Base-by-base conservation (phyloP, 345 rosid species). In the Pistacia integerrima region DNA sequence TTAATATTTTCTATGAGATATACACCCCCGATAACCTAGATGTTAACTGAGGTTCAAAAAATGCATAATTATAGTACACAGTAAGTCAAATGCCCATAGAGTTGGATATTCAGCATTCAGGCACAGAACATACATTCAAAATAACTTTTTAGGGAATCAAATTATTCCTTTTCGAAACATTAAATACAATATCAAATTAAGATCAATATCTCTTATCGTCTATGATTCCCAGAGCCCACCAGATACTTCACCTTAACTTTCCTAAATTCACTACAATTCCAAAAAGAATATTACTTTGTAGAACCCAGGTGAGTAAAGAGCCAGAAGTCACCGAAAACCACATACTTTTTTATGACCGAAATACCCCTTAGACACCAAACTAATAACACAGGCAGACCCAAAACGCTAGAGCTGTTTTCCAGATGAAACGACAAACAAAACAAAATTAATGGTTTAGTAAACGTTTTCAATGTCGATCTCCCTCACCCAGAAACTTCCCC, bases 321-420 rank as follows among this genome's bases (percentile, higher is more conserved):
- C 74, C 64, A 54, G 70, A 81, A 48, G 61, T 51, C 64, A 36
- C 51, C 64, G 20, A 20, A 63, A 20, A 12, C 20, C 51, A 25
- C 1, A 9, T 58, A 44, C 28, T 51, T 55, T 64, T 25, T 51
- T 41, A 46, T 60, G 82, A 74, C 82, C 72, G 59, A 79, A 81
- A 58, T 73, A 60, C 84, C 79, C 81, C 5, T 36, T 69, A 48
- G 20, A 22, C 61, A 36, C 38, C 77, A 64, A 56, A 9, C 13
- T 56, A 75, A 68, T 62, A 44, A 51, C 74, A 56, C 57, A 67
- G 69, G 17, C 55, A 52, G n/a, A 46, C 67, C 69, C 64, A 48
- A 36, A 28, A 20, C 33, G 72, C 35, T 52, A 54, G 35, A 77
- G 78, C 80, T 77, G 76, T 69, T 82, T 25, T 60, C 68, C 52